Percentiles rank a stretch among this genome's conserved stretches.
These are phyloP conservation scores for Aspergillus quadrilineatus DNA, from an alignment of 2,329 filamentous ascomycete species.

Conservation along the genomic window DNA sequence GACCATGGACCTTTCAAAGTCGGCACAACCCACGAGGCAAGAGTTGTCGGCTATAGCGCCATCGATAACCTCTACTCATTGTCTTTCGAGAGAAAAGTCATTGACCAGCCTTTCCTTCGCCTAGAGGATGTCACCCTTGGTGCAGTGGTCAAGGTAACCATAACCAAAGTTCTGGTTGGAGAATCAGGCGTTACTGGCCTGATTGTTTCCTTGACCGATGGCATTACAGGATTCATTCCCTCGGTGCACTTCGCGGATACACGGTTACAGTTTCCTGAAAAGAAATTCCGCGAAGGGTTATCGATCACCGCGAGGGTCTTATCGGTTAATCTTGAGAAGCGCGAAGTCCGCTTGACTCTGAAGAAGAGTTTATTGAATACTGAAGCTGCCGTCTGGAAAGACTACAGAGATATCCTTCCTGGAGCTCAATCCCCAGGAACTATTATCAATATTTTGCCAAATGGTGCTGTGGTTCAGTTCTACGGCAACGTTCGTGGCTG, in stretches of 20 bases:
- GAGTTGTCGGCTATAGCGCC: constrained; percentile 82
- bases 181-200: constrained; percentile 76
- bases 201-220: constrained; percentile 79
- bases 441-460: constrained; percentile 73
- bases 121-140: constrained; percentile 86
- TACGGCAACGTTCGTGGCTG: constrained; percentile 82
- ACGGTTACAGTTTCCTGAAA: constrained; percentile 85
- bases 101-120: constrained; percentile 87
- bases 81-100: constrained; percentile 76
- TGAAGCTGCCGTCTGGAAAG: constrained; percentile 73
- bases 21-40: constrained; percentile 74
- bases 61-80: constrained; percentile 83
- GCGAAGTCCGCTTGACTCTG: constrained; percentile 79
- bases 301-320: constrained; percentile 82
- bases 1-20: constrained; percentile 74
- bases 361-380: constrained; percentile 96
- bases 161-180: constrained; percentile 81
- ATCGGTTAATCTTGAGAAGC: constrained; percentile 71
- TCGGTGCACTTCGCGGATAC: constrained; percentile 88
- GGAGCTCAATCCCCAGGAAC: constrained; percentile 83
- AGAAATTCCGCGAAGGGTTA: constrained; percentile 87
- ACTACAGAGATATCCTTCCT: constrained; percentile 69
- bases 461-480: constrained; percentile 88
- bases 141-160: constrained; percentile 73
- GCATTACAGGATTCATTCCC: constrained; percentile 83